Evolutionary conservation across 148 eudicot species (phyloP).

Genomic region (Euryodendron excelsum): DNA sequence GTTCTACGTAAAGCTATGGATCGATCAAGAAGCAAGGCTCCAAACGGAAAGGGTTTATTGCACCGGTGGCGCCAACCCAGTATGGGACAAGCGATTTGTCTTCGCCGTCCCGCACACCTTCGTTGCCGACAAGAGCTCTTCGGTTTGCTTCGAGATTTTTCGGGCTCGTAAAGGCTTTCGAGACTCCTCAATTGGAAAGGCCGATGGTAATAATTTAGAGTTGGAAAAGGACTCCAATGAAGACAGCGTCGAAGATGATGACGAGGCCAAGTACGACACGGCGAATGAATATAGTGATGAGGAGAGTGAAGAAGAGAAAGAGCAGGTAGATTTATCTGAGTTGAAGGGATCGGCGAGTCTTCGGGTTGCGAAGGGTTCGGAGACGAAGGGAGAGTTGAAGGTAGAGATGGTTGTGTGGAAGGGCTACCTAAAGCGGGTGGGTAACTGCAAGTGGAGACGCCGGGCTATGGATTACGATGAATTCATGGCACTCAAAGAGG

Average conservation of each 20-base stretch:
- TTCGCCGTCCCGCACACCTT: not conserved
- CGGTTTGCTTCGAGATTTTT: not conserved
- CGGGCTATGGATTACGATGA: conserved; percentile 3
- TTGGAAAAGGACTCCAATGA: not conserved
- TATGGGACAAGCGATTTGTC: not conserved
- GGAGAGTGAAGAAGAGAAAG: not conserved
- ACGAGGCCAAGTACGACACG: not conserved
- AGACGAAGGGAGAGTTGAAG: not conserved
- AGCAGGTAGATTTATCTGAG: not conserved
- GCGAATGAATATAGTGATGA: not conserved
- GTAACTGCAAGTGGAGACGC: not conserved
- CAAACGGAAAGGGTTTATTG: not conserved
- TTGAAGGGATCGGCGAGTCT: not conserved
- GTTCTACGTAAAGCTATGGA: conserved; percentile 3
- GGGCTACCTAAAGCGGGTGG: not conserved
- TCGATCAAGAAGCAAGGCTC: not conserved
- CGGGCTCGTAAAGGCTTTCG: not conserved
- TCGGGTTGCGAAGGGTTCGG: not conserved
- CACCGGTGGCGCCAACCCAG: not conserved
- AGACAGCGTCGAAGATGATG: not conserved
- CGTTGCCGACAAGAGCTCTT: not conserved
- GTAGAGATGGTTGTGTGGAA: conserved; percentile 3
- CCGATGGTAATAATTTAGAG: not conserved
- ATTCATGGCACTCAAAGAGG: not conserved
- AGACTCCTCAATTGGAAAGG: not conserved